phyloP scores from a whole-genome alignment of 257 asterid genomes.

The Orobanche coerulescens region DNA sequence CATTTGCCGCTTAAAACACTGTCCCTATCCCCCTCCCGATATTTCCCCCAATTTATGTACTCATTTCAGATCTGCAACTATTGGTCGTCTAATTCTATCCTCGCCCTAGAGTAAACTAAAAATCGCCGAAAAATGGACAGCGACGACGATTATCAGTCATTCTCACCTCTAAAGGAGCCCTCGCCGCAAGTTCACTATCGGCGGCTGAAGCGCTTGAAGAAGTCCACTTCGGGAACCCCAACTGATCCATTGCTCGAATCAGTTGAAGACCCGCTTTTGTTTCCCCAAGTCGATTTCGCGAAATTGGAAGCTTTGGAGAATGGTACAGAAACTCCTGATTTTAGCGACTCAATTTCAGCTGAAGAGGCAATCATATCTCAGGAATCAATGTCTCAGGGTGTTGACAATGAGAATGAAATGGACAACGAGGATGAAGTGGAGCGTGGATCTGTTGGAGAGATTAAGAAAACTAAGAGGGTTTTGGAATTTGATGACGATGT shows the following conservation, averaged over 20 bases:
- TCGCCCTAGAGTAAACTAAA: not conserved
- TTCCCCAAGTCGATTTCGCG: slow-evolving; percentile 36
- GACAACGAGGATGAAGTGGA: slow-evolving; percentile 17
- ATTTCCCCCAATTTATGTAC: slow-evolving; percentile 2
- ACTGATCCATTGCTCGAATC: slow-evolving; percentile 17
- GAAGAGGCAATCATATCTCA: slow-evolving; percentile 30
- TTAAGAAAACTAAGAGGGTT: slow-evolving; percentile 40
- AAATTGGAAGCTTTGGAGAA: slow-evolving; percentile 44
- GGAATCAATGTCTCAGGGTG: slow-evolving; percentile 31
- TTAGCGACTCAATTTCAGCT: slow-evolving; percentile 26
- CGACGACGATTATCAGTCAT: slow-evolving; percentile 55
- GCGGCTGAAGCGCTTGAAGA: slow-evolving; percentile 71
- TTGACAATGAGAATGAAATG: slow-evolving; percentile 19
- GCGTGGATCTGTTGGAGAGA: slow-evolving; percentile 17
- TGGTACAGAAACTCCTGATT: slow-evolving; percentile 26
- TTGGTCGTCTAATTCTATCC: not conserved
- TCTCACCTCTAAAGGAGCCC: slow-evolving; percentile 28
- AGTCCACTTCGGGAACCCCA: slow-evolving; percentile 22
- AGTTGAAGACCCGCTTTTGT: slow-evolving; percentile 30
- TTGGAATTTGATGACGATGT: slow-evolving; percentile 38
- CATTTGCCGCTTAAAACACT: slow-evolving; percentile 38
- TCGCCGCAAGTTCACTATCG: slow-evolving; percentile 38
- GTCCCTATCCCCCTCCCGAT: not conserved
- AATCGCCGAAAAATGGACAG: slow-evolving; percentile 45
- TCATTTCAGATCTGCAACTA: slow-evolving; percentile 16